Evolutionary conservation across 495 filamentous ascomycete genomes (phyloP).

Genomic region (Neurospora sublineolata): DNA sequence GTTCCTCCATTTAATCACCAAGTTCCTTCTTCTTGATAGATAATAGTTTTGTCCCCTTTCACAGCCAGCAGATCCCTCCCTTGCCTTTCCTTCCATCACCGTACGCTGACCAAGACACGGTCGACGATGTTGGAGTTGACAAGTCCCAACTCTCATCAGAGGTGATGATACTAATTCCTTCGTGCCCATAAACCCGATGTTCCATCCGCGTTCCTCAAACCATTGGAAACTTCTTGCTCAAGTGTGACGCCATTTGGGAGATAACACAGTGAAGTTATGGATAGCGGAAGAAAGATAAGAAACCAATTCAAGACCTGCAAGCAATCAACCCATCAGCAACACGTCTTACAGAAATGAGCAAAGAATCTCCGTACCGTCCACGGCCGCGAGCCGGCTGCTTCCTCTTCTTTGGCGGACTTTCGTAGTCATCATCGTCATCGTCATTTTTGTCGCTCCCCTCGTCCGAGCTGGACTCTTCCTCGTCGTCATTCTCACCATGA

Average conservation of each 20-base stretch:
- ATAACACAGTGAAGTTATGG: no score
- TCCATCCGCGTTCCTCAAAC: not conserved
- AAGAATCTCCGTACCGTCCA: slow-evolving; percentile 1
- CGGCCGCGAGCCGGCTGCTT: not conserved
- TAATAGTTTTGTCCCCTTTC: not conserved
- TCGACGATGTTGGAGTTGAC: not conserved
- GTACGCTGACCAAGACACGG: not conserved
- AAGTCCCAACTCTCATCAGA: not conserved
- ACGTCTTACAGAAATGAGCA: slow-evolving; percentile 10
- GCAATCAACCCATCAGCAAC: slow-evolving; percentile 2
- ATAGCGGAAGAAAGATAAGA: not conserved
- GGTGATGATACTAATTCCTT: not conserved
- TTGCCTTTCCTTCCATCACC: not conserved
- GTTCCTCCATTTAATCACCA: not conserved
- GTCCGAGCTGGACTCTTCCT: not conserved
- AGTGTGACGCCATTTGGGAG: not conserved
- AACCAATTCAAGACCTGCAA: slow-evolving; percentile 7
- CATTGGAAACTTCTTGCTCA: not conserved
- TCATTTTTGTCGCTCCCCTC: not conserved
- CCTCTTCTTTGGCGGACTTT: not conserved
- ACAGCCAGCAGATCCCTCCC: not conserved
- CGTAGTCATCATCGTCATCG: not conserved
- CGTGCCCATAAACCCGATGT: not conserved
- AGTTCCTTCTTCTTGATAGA: not conserved
- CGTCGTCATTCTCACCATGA: not conserved